Percentiles rank a stretch among this genome's conserved stretches.
Evolutionary conservation across 192 early-diverging fungal species (phyloP).

Genomic region (Phlyctochytrium arcticum): DNA sequence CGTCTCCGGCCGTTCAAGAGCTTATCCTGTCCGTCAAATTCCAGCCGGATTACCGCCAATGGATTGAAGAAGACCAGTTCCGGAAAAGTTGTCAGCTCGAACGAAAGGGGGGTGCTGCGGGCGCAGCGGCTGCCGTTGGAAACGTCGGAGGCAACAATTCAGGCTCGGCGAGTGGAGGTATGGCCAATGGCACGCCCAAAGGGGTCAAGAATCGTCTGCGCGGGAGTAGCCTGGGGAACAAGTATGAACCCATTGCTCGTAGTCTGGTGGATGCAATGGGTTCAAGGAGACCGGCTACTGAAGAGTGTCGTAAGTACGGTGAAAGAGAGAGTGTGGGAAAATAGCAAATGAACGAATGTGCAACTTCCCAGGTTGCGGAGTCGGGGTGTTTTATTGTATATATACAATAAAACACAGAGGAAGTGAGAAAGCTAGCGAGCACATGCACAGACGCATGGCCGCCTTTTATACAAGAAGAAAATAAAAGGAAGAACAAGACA

Average conservation of each 20-base stretch:
- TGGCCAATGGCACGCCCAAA: not conserved
- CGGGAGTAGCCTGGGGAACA: not conserved
- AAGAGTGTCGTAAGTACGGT: no score
- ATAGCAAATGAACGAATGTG: no score
- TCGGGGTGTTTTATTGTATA: no score
- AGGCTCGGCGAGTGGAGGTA: not conserved
- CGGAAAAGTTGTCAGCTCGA: conserved; percentile 11
- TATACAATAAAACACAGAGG: no score
- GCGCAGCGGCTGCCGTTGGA: not conserved
- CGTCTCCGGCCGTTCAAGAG: conserved; percentile 17
- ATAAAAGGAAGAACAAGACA: no score
- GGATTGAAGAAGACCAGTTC: conserved; percentile 26
- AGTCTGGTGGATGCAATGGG: conserved; percentile 17
- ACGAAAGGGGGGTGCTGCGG: not conserved
- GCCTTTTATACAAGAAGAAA: no score
- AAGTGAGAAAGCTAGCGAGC: no score
- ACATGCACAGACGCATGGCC: no score
- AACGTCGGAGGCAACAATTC: not conserved
- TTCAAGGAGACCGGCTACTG: no score
- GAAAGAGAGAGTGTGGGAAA: no score
- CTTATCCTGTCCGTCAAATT: conserved; percentile 7
- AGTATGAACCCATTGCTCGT: conserved; percentile 9
- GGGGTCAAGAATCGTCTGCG: conserved; percentile 12
- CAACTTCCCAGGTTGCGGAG: no score
- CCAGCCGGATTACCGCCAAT: conserved; percentile 8